Base-by-base conservation (phyloP, 1,284 basidiomycete species). In the Ganoderma resinaceum region DNA sequence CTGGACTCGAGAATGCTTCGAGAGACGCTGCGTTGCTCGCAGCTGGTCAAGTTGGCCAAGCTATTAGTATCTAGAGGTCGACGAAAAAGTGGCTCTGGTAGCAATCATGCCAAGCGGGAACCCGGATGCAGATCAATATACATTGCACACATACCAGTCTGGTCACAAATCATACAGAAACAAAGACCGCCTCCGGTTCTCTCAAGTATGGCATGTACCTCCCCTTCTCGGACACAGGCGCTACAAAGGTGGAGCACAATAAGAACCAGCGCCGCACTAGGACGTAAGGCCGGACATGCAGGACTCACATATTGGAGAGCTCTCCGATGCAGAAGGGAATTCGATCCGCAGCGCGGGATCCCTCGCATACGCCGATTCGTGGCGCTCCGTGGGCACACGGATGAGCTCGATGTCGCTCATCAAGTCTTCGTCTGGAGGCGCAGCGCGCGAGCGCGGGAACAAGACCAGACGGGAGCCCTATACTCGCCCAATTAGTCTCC, bases 391-490 rank as follows among this genome's bases (percentile, higher is more conserved):
- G 3, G 65, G 61, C 9, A 66, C 23, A 18, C 20, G 38, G 6
- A 66, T 53, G 20, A 67, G 62, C 65, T 70, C 68, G n/a, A 70
- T 62, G 37, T 61, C 37, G 37, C 49, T 58, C n/a, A 9, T n/a
- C 40, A 58, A 18, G 40, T 29, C 31, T 33, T 37, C 20, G 62
- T 42, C 49, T 29, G 60, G 57, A 7, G 66, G 40, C 8, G 68
- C 59, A 1, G 66, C 59, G 14, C 71, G 65, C 14, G 37, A 37
- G n/a, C 74, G 68, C 3, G 71, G 71, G 42, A 73, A 76, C 11
- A 77, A 65, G n/a, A 77, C 68, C 3, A 77, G 66, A 1, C 75
- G 73, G 1, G 76, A 77, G 42, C 76, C 76, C 75, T 76, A 61
- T 33, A n/a, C 18, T n/a, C 29, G 23, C 16, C 57, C 18, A 18